These are phyloP conservation scores for Rhodotorula sp. DNA, from an alignment of 1,284 basidiomycete genomes.

Conservation along the genomic window DNA sequence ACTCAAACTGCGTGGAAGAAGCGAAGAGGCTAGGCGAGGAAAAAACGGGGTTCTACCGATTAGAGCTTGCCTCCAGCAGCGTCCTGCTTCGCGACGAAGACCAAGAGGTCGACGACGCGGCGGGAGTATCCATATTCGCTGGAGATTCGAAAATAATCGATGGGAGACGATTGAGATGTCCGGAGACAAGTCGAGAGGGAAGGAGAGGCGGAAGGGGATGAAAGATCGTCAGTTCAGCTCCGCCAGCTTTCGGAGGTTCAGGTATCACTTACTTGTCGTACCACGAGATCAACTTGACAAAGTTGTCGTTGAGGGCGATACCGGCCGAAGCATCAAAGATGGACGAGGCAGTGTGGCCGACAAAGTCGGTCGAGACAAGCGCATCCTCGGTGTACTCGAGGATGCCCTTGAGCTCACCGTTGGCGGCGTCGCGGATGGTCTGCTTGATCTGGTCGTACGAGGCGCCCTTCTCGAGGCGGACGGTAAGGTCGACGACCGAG, in stretches of 20 bases:
- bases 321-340: slow-evolving; percentile 80
- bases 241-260: no score
- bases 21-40: neutral
- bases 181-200: neutral
- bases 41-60: neutral
- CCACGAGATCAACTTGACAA: slow-evolving; percentile 38
- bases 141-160: no score
- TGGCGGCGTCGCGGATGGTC: slow-evolving; percentile 77
- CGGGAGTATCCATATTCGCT: slow-evolving; percentile 96
- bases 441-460: slow-evolving; percentile 90
- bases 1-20: neutral
- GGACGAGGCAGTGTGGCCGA: slow-evolving; percentile 61
- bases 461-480: slow-evolving; percentile 82
- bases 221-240: neutral
- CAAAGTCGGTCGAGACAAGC: slow-evolving; percentile 92
- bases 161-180: slow-evolving; percentile 9
- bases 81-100: slow-evolving; percentile 66
- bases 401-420: slow-evolving; percentile 72
- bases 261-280: neutral
- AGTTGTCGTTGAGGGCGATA: slow-evolving; percentile 75
- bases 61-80: slow-evolving; percentile 36
- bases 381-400: slow-evolving; percentile 92
- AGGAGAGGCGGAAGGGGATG: slow-evolving; percentile 22
- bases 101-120: slow-evolving; percentile 87
- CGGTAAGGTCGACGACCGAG: slow-evolving; percentile 97